These are phyloP conservation scores for Salicornia ramosissima DNA, from an alignment of 148 eudicot genomes.

Conservation along the genomic window DNA sequence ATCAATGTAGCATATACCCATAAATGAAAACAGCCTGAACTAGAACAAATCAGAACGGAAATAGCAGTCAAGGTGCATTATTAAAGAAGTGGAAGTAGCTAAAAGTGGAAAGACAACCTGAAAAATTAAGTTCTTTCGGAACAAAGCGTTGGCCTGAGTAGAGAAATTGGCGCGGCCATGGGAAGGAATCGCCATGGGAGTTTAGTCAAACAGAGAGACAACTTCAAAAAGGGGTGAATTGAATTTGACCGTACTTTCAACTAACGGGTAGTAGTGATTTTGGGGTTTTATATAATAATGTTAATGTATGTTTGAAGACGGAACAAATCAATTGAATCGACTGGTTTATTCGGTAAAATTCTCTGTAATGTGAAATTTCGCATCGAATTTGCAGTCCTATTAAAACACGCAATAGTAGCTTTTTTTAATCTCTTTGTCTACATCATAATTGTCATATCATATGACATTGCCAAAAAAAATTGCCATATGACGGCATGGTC, in stretches of 20 bases:
- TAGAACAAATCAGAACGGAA: background rate
- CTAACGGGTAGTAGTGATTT: background rate
- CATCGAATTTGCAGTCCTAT: too few species aligned
- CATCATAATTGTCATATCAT: too few species aligned
- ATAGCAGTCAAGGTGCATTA: background rate
- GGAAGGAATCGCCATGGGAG: constrained; percentile 43
- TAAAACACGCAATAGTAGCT: too few species aligned
- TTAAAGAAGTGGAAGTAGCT: background rate
- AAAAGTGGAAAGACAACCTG: constrained; percentile 38
- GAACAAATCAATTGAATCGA: too few species aligned
- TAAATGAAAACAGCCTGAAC: background rate
- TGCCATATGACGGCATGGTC: too few species aligned
- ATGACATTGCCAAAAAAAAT: too few species aligned
- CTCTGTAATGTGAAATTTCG: too few species aligned
- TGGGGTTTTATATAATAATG: background rate
- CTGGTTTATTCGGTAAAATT: too few species aligned
- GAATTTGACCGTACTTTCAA: constrained; percentile 7
- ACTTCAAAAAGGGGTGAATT: background rate
- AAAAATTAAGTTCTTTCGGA: constrained; percentile 69
- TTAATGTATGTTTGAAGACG: background rate
- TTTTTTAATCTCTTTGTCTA: too few species aligned
- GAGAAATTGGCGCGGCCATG: constrained; percentile 53
- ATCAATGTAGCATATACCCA: too few species aligned
- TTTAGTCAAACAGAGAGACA: constrained; percentile 11
- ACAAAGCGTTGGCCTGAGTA: constrained; percentile 82